Evolutionary conservation across 2,329 filamentous ascomycete genomes (phyloP), one percentile per base, ranked within the genome.

Genomic region (Stagonosporopsis rhizophila): DNA sequence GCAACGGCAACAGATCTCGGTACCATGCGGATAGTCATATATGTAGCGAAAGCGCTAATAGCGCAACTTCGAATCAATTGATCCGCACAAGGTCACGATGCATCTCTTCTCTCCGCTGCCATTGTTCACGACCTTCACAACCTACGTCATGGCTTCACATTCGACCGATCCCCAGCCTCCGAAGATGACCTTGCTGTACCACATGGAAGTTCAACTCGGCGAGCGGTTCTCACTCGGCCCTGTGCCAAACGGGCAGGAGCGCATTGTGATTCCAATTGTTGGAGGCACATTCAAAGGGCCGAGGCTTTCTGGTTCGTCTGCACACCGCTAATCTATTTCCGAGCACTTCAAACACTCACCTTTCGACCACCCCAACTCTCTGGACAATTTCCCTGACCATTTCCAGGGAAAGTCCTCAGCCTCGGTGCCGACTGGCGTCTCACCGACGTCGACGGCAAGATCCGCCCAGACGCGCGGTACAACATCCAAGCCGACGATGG

Each of bases 351-450:
- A 9, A 35, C 12, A 34, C 12, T 27, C 4, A 34, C 32, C 12
- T 2, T 15, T 34, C 32, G 14, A 44, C 15, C 8, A 11, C 15
- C 5, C 8, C 15, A 14, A n/a, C 12, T 17, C 3, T 30, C 1
- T 20, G 4, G 6, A 11, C 2, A 8, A 34, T 15, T 3, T 19
- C 14, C 15, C 20, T 52, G 27, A 30, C 12, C 28, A 8, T 30
- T 1, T 11, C 9, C 9, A 70, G 69, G 70, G 39, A 68, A 59
- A 34, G 69, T 77, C 30, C 66, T 76, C 8, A 60, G 73, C 25
- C 53, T 77, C 1, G 75, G 75, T 41, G 75, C 75, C 12, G 75
- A 77, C 48, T 77, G 75, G 75, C 74, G 72, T n/a, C 54, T 74
- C 19, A 70, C 65, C 1, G 68, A 70, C 34, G 57, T 55, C 6